Conservation (phyloP, 495 filamentous ascomycete genomes). For the Haplographium delicatum region DNA sequence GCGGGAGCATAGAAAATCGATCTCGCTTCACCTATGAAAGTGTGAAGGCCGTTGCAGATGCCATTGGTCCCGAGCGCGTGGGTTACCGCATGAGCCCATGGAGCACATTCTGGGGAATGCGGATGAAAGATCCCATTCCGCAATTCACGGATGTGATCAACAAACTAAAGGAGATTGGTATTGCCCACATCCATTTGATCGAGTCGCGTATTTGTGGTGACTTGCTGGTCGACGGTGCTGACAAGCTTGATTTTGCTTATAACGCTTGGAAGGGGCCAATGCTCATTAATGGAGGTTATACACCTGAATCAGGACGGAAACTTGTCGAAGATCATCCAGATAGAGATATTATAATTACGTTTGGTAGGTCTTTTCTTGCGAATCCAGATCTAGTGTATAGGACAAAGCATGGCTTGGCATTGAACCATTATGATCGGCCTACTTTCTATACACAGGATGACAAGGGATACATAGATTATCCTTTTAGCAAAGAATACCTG, state of each 20-base stretch:
- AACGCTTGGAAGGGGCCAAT: background rate
- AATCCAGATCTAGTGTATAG: constrained; percentile 12
- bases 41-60: constrained; percentile 20
- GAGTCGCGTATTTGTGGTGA: background rate
- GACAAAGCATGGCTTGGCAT: background rate
- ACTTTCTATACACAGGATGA: constrained; percentile 7
- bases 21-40: constrained; percentile 49
- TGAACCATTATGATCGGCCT: constrained; percentile 9
- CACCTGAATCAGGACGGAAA: background rate
- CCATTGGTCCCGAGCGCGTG: background rate
- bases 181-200: background rate
- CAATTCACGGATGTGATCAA: background rate
- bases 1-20: constrained; percentile 59
- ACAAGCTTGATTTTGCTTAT: background rate
- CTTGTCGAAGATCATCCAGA: constrained; percentile 1
- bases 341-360: background rate
- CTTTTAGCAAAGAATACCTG: constrained; percentile 4
- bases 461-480: constrained; percentile 19
- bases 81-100: background rate
- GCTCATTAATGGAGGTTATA: background rate
- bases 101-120: background rate
- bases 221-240: background rate
- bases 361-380: constrained; percentile 15
- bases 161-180: background rate
- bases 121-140: background rate